Percentiles rank a stretch among this genome's conserved stretches.
phyloP scores from a whole-genome alignment of 1,284 basidiomycete genomes.

The Limonomyces culmigenus region DNA sequence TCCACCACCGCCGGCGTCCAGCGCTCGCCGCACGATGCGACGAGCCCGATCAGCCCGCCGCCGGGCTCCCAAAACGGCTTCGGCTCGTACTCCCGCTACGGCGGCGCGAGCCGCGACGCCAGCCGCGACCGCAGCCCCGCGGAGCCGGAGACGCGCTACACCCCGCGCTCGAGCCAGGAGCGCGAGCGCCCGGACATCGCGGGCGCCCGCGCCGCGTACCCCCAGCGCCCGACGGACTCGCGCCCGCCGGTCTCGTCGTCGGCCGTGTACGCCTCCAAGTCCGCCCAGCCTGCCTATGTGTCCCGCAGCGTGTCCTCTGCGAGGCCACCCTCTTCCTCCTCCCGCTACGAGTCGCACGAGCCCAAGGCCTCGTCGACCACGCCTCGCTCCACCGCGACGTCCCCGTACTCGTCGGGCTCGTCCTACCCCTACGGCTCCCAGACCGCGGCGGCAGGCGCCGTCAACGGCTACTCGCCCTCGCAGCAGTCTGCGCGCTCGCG shows the following conservation, averaged over 20 bases:
- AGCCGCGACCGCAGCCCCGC: background rate
- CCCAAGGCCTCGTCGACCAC: constrained; percentile 3
- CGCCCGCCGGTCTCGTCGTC: background rate
- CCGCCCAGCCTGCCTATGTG: background rate
- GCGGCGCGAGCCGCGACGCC: no score
- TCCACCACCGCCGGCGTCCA: no score
- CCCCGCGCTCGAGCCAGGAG: background rate
- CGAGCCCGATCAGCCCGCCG: no score
- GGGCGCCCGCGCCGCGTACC: background rate
- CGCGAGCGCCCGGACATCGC: background rate
- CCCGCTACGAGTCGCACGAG: constrained; percentile 2
- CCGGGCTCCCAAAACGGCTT: no score
- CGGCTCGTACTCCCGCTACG: no score
- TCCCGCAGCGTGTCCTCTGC: background rate
- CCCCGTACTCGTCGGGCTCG: background rate
- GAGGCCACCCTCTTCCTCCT: background rate
- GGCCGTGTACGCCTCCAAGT: background rate
- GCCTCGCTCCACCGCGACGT: background rate
- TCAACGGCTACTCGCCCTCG: background rate
- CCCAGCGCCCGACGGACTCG: background rate
- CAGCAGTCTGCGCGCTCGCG: background rate
- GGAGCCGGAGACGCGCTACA: background rate
- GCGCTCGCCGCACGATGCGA: no score
- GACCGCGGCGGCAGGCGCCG: background rate
- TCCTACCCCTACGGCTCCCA: background rate